These are phyloP conservation scores for Fusarium gaditjirri DNA, from an alignment of 2,329 filamentous ascomycete genomes.

Conservation along the genomic window DNA sequence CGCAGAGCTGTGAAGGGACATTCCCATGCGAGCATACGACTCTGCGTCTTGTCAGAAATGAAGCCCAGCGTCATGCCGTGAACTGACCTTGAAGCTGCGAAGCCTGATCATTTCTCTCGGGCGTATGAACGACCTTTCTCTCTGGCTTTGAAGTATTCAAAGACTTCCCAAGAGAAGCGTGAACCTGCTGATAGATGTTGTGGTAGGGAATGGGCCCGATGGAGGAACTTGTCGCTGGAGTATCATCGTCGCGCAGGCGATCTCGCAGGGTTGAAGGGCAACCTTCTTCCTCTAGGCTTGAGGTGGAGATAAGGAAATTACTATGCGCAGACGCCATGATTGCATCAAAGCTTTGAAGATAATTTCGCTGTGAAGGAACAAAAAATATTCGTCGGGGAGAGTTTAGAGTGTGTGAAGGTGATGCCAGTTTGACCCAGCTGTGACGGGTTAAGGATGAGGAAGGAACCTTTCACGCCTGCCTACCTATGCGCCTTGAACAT, in stretches of 20 bases:
- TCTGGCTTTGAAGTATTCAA: neutral
- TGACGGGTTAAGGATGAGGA: neutral
- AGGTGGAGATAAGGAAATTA: constrained; percentile 6
- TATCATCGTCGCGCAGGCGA: constrained; percentile 43
- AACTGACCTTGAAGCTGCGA: constrained; percentile 37
- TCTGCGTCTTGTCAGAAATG: constrained; percentile 25
- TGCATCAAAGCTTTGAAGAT: neutral
- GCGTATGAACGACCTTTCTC: neutral
- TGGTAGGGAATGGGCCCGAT: constrained; percentile 1
- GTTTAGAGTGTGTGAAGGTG: neutral
- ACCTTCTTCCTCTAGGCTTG: constrained; percentile 3
- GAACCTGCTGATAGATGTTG: constrained; percentile 43
- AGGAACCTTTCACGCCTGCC: neutral
- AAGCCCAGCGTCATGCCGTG: accelerated
- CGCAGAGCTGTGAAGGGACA: constrained; percentile 5
- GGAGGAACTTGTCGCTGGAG: constrained; percentile 7
- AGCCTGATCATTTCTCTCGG: neutral
- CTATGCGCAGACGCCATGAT: constrained; percentile 1
- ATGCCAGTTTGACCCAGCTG: neutral
- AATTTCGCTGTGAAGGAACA: neutral
- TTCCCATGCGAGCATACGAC: constrained; percentile 39
- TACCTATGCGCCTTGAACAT: neutral
- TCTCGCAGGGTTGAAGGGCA: constrained; percentile 44
- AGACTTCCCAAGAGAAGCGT: constrained; percentile 27
- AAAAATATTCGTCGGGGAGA: too few relatives aligned